These are phyloP conservation scores for Fraxinus albicans DNA, from an alignment of 305 asterid genomes.

Conservation along the genomic window DNA sequence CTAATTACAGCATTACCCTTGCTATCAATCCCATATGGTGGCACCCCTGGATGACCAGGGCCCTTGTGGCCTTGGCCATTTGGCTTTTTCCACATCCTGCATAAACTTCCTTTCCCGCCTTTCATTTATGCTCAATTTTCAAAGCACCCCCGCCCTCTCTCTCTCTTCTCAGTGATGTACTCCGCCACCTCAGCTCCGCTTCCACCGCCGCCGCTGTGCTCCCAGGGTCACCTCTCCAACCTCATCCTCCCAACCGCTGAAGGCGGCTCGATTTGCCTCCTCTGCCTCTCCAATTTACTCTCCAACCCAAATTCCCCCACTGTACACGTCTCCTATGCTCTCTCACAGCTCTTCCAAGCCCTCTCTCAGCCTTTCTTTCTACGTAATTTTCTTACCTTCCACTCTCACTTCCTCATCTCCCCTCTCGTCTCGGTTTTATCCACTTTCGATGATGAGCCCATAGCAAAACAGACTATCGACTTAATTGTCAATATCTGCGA, in stretches of 20 bases:
- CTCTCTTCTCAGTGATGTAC: conserved; percentile 30
- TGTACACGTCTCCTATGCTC: conserved; percentile 84
- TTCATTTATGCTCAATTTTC: neutral
- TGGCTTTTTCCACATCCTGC: neutral
- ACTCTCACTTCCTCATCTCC: conserved; percentile 81
- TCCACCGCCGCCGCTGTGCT: conserved; percentile 38
- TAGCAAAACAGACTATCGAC: conserved; percentile 64
- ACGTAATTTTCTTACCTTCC: conserved; percentile 54
- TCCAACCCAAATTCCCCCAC: conserved; percentile 76
- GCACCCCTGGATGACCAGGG: too few species aligned
- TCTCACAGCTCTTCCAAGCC: conserved; percentile 85
- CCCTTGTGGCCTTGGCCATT: too few species aligned
- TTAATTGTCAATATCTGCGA: conserved; percentile 58
- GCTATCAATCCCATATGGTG: neutral
- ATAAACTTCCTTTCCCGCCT: conserved; percentile 18
- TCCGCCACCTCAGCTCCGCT: conserved; percentile 33
- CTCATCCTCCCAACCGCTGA: conserved; percentile 60
- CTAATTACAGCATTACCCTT: neutral
- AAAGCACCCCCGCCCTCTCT: neutral
- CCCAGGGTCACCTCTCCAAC: conserved; percentile 70
- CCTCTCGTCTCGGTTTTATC: conserved; percentile 69
- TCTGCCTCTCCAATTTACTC: conserved; percentile 80
- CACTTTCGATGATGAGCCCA: conserved; percentile 64
- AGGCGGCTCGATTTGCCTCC: conserved; percentile 85
- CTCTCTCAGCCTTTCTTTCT: conserved; percentile 67